Evolutionary conservation across 225 moss, liverwort and hornwort genomes (phyloP).

Genomic region (Sphagnum contortum): DNA sequence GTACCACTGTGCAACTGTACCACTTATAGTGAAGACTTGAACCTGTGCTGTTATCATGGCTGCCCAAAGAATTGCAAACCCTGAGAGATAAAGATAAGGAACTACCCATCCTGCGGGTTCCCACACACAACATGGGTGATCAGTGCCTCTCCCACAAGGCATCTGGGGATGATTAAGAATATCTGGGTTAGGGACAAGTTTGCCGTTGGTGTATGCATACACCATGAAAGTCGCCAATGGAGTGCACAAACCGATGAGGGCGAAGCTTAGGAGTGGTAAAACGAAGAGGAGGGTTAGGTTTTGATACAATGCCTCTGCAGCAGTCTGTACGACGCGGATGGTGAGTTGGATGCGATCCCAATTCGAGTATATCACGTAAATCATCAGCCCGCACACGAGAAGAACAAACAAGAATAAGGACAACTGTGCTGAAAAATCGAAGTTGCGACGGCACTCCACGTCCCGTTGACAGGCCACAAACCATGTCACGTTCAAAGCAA

Average conservation of each 20-base stretch:
- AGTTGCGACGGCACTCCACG: constrained; percentile 28
- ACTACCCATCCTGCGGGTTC: constrained; percentile 57
- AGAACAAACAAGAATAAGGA: constrained; percentile 25
- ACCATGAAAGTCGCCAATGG: constrained; percentile 38
- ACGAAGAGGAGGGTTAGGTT: constrained; percentile 57
- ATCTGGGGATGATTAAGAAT: constrained; percentile 22
- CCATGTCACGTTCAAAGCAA: constrained; percentile 24
- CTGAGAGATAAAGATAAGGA: constrained; percentile 32
- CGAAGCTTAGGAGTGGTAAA: constrained; percentile 40
- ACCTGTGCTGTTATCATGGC: constrained; percentile 39
- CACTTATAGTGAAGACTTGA: constrained; percentile 54
- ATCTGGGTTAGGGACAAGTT: constrained; percentile 51
- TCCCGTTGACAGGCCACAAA: constrained; percentile 38
- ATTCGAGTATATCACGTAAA: constrained; percentile 38
- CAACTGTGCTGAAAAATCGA: constrained; percentile 19
- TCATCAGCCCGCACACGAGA: constrained; percentile 22
- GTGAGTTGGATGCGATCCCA: constrained; percentile 62
- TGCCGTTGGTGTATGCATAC: constrained; percentile 55
- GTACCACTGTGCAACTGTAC: constrained; percentile 73
- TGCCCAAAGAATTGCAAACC: constrained; percentile 53
- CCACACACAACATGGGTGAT: constrained; percentile 65
- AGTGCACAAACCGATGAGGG: constrained; percentile 24
- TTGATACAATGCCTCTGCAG: constrained; percentile 59
- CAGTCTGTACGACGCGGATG: constrained; percentile 52
- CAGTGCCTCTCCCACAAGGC: constrained; percentile 31